phyloP scores from a whole-genome alignment of 768 basidiomycete species.

The Cystobasidiopsis lactophilus region DNA sequence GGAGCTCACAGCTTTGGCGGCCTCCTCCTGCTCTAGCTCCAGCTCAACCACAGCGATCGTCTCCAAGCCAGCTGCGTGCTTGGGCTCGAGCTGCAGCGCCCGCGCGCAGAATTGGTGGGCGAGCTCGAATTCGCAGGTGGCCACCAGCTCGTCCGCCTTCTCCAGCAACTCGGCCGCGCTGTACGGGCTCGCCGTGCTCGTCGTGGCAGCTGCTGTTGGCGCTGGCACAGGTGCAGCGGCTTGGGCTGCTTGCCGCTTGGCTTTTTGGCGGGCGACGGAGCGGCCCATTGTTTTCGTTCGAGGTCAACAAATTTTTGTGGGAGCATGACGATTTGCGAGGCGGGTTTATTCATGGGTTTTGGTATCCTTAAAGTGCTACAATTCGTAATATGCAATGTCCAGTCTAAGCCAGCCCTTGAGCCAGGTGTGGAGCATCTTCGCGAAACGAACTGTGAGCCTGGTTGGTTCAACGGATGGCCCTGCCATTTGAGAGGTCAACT shows the following conservation, averaged over 20 bases:
- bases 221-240: neutral
- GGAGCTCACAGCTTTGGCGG: constrained; percentile 16
- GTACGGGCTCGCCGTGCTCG: neutral
- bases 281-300: constrained; percentile 1
- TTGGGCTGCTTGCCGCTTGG: neutral
- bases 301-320: no score
- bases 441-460: no score
- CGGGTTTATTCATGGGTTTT: no score
- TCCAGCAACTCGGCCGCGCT: constrained; percentile 14
- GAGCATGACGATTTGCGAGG: no score
- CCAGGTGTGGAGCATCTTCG: no score
- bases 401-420: no score
- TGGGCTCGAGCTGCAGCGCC: constrained; percentile 10
- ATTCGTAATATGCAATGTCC: no score
- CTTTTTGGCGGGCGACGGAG: neutral
- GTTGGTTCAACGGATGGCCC: no score
- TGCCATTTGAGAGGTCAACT: no score
- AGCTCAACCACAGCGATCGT: constrained; percentile 17
- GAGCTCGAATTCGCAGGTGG: constrained; percentile 9
- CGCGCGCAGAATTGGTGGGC: constrained; percentile 12
- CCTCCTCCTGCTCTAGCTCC: constrained; percentile 15
- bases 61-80: constrained; percentile 11
- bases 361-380: no score
- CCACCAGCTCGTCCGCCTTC: constrained; percentile 13
- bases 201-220: neutral